Percentiles rank a stretch among this genome's conserved stretches.
Evolutionary conservation across 805 yeast genomes (phyloP).

Genomic region (Tetrapisispora nanseiensis): DNA sequence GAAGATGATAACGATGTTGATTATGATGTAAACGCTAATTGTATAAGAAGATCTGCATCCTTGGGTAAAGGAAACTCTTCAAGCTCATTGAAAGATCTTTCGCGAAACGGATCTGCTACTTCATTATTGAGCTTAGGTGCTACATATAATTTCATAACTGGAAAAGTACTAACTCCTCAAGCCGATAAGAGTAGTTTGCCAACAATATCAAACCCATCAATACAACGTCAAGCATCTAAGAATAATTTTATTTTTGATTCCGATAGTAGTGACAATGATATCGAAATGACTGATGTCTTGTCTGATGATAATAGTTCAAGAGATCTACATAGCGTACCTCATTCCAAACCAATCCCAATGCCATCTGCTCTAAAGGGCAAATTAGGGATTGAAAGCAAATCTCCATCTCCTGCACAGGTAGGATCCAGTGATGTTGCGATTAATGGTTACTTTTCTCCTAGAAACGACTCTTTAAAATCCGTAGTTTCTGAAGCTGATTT

Average conservation of each 20-base stretch:
- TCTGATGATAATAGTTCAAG: not conserved
- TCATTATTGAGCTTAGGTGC: conserved; percentile 7
- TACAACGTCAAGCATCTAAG: conserved; percentile 13
- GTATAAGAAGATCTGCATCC: conserved; percentile 21
- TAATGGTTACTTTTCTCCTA: conserved; percentile 29
- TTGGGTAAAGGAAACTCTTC: conserved; percentile 19
- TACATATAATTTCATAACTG: conserved; percentile 26
- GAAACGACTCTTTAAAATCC: conserved; percentile 19
- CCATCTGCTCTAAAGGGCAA: conserved; percentile 5
- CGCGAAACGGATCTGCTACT: conserved; percentile 7
- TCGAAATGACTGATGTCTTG: conserved; percentile 2
- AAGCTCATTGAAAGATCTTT: conserved; percentile 20
- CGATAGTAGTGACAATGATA: conserved; percentile 23
- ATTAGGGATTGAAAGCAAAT: conserved; percentile 7
- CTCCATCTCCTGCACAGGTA: conserved; percentile 17
- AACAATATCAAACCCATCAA: not conserved
- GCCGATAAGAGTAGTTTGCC: conserved; percentile 5
- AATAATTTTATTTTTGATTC: conserved; percentile 25
- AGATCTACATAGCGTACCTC: not conserved
- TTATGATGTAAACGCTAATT: conserved; percentile 8
- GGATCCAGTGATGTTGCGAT: conserved; percentile 39
- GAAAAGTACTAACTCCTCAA: conserved; percentile 13
- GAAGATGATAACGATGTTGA: conserved; percentile 12
- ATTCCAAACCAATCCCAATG: conserved; percentile 4
- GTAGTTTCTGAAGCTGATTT: conserved; percentile 13